Percentiles rank a stretch among this genome's conserved stretches.
Evolutionary conservation across 192 early-diverging fungal species (phyloP).

Genomic region (Linnemannia elongata): DNA sequence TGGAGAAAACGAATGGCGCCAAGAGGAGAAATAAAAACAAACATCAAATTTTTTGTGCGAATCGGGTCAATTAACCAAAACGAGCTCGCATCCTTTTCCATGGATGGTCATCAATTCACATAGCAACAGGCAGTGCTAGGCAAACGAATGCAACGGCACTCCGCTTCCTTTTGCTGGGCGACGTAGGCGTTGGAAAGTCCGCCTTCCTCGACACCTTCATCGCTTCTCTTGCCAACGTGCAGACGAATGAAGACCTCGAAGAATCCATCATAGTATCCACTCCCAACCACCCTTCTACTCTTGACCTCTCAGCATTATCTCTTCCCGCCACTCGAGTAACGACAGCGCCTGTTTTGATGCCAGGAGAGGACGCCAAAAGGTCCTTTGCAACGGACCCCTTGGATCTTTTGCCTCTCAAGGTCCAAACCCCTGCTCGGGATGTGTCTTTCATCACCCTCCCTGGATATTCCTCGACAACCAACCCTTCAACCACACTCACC

Average conservation of each 20-base stretch:
- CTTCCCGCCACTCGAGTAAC: conserved; percentile 14
- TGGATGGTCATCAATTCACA: not conserved
- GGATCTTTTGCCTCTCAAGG: conserved; percentile 31
- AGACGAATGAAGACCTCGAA: conserved; percentile 20
- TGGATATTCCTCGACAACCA: conserved; percentile 48
- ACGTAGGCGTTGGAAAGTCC: conserved; percentile 47
- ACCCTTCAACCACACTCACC: conserved; percentile 34
- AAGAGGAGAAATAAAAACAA: not conserved
- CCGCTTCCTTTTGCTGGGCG: conserved; percentile 45
- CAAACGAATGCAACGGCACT: conserved; percentile 18
- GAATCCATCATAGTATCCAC: conserved; percentile 12
- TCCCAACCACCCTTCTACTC: not conserved
- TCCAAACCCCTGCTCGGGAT: conserved; percentile 26
- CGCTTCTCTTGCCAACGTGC: conserved; percentile 30
- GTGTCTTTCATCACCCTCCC: conserved; percentile 44
- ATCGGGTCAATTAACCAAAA: not conserved
- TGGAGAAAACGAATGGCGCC: not conserved
- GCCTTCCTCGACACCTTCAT: conserved; percentile 46
- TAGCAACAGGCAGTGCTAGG: not conserved
- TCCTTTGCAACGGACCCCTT: conserved; percentile 22
- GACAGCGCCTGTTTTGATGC: conserved; percentile 15
- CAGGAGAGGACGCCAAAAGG: not conserved
- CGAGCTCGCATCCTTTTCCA: not conserved
- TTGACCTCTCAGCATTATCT: not conserved
- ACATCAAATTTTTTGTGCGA: not conserved